Base-by-base conservation (phyloP, 345 rosid species). In the Streptanthus diversifolius region DNA sequence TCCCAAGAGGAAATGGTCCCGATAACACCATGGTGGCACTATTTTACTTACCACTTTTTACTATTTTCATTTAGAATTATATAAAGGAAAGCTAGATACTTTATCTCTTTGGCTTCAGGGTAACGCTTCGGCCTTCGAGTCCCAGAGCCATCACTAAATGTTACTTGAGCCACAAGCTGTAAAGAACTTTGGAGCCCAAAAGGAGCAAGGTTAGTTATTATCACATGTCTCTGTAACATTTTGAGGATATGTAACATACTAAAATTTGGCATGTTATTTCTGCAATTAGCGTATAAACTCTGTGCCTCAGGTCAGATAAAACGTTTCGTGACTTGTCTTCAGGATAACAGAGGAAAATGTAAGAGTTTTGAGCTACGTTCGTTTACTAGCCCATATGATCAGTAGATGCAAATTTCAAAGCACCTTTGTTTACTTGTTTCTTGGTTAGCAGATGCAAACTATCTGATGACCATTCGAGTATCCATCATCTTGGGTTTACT, bases 1-100 rank as follows among this genome's bases (percentile, higher is more conserved):
- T 63, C 74, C 33, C 41, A 30, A 30, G 49, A 41, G 57, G 40
- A 75, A 21, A 36, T 72, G 77, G 56, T 63, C 70, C 47, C 36
- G 36, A 41, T 14, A 59, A 29, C 11, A 18, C 55, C 54, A 59
- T 48, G 43, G 18, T 27, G 15, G 30, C 60, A 30, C 48, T 68
- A 30, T 67, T 59, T 63, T 74, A 30, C 4, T 18, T 36, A 30
- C 43, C 30, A 61, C 35, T 30, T 58, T 60, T 60, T 68, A 67
- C 69, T 75, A 68, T 52, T 52, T 68, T 41, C 40, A 43, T 33
- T 30, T 60, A 32, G 9, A 48, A 13, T 43, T 55, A 19, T 33
- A 33, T 8, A 14, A 35, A 57, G 60, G 12, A 37, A 39, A 66
- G 47, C 44, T 57, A 49, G 22, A 52, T 52, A 0, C 21, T 67